Percentiles rank a stretch among this genome's conserved stretches.
Conservation (phyloP, 2,329 filamentous ascomycete species). For the Stachybotrys elegans region DNA sequence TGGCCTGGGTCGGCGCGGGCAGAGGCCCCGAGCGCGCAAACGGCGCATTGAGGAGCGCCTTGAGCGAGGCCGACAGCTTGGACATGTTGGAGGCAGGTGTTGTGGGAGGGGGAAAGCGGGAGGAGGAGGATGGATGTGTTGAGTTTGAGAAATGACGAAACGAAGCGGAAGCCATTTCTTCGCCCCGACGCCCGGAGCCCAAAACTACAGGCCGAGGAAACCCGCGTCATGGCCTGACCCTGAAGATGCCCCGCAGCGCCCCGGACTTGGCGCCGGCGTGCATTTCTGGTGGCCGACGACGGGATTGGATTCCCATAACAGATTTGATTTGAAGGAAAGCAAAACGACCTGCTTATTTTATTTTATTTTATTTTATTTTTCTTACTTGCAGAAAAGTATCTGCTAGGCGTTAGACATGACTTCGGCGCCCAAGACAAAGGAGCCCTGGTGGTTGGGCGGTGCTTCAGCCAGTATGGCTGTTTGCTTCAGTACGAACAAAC, state of each 20-base stretch:
- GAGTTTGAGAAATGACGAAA: background rate
- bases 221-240: background rate
- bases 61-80: slow-evolving; percentile 66
- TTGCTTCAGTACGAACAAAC: slow-evolving; percentile 31
- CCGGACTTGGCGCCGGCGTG: slow-evolving; percentile 1
- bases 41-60: slow-evolving; percentile 67
- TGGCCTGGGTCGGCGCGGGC: slow-evolving; percentile 58
- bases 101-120: background rate
- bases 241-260: background rate
- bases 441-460: slow-evolving; percentile 40
- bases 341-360: too few relatives aligned
- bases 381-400: too few relatives aligned
- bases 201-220: background rate
- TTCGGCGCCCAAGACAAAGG: slow-evolving; percentile 20
- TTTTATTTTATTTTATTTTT: background rate
- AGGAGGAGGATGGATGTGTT: background rate
- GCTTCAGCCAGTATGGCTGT: slow-evolving; percentile 40
- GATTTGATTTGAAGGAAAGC: slow-evolving; percentile 7
- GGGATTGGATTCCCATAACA: slow-evolving; percentile 1
- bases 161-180: slow-evolving; percentile 4
- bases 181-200: background rate
- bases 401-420: too few relatives aligned
- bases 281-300: slow-evolving; percentile 3
- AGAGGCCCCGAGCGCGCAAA: slow-evolving; percentile 61
- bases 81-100: slow-evolving; percentile 62